These are phyloP conservation scores for Saturnispora gosingensis DNA, from an alignment of 805 yeast genomes.

Conservation along the genomic window DNA sequence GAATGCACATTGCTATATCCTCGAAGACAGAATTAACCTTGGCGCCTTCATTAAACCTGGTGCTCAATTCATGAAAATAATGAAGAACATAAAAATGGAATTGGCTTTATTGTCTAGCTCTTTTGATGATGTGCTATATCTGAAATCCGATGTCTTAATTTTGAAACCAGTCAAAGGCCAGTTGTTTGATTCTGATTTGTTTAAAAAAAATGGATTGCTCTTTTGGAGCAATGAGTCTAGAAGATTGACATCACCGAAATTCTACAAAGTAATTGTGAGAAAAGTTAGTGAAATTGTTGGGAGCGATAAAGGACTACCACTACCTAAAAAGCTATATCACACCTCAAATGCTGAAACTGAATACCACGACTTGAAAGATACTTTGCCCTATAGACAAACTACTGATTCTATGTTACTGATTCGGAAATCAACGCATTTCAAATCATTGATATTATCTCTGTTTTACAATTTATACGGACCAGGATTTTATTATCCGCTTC, in stretches of 20 bases:
- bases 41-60: constrained; percentile 22
- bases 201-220: constrained; percentile 42
- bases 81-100: constrained; percentile 29
- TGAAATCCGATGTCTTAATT: constrained; percentile 39
- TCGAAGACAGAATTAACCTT: constrained; percentile 41
- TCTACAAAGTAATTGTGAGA: constrained; percentile 52
- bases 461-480: constrained; percentile 44
- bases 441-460: constrained; percentile 36
- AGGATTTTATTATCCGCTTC: constrained; percentile 31
- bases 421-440: constrained; percentile 38
- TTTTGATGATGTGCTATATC: constrained; percentile 37
- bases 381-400: constrained; percentile 41
- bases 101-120: constrained; percentile 35
- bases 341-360: constrained; percentile 10
- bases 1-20: constrained; percentile 52
- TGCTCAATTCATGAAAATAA: constrained; percentile 30
- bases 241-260: constrained; percentile 63
- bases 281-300: constrained; percentile 27
- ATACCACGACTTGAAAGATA: constrained; percentile 30
- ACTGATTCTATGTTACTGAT: constrained; percentile 44
- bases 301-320: constrained; percentile 24
- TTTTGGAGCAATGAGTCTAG: constrained; percentile 83
- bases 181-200: constrained; percentile 37
- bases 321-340: constrained; percentile 14
- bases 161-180: constrained; percentile 31